Conservation (phyloP, 1,284 basidiomycete species). For the Boletus sp. region DNA sequence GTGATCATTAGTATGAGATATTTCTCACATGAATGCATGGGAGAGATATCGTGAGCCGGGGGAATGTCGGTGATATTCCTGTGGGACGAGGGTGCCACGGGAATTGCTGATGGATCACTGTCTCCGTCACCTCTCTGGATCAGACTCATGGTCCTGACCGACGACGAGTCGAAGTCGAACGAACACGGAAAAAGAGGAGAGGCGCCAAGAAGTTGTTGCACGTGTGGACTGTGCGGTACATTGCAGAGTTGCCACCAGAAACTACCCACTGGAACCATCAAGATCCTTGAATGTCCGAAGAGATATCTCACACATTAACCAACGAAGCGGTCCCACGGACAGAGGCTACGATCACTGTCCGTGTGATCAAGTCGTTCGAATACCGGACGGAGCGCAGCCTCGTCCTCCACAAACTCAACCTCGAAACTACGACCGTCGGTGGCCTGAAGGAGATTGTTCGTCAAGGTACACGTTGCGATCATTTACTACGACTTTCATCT, state of each 20-base stretch:
- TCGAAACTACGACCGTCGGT: conserved; percentile 77
- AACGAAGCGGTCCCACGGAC: conserved; percentile 71
- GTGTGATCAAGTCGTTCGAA: conserved; percentile 95
- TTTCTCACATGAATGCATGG: too few species aligned
- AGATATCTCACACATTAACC: conserved; percentile 59
- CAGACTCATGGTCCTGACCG: too few species aligned
- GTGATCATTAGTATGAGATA: too few species aligned
- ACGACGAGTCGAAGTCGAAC: too few species aligned
- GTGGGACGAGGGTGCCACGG: too few species aligned
- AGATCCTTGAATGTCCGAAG: conserved; percentile 39
- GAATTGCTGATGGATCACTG: too few species aligned
- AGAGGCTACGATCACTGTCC: conserved; percentile 83
- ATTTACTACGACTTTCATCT: conserved; percentile 7
- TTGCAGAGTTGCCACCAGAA: background rate
- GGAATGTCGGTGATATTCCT: too few species aligned
- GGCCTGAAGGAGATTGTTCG: conserved; percentile 73
- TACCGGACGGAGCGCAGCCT: conserved; percentile 90
- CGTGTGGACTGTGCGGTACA: too few species aligned
- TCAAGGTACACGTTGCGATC: conserved; percentile 52
- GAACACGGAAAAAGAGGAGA: too few species aligned
- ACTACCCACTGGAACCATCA: background rate
- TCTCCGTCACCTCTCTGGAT: too few species aligned
- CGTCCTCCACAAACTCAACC: conserved; percentile 82
- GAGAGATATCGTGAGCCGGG: too few species aligned
- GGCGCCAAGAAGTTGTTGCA: too few species aligned